Conservation (phyloP, 768 basidiomycete genomes). For the Pulveroboletus sp. region DNA sequence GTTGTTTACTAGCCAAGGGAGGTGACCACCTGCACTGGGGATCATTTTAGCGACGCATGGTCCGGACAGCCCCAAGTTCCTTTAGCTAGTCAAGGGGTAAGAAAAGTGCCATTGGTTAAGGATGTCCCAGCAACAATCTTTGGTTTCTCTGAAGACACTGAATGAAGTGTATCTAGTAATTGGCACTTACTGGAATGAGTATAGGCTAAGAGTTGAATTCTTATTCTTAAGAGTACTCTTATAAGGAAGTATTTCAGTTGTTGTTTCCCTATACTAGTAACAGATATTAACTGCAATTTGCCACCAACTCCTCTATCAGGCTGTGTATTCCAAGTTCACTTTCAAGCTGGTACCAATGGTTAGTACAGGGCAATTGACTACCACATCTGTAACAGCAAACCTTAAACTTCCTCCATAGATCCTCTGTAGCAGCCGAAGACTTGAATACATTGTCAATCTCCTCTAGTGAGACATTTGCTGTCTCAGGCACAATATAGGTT, state of each 20-base stretch:
- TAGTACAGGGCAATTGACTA: neutral
- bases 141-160: neutral
- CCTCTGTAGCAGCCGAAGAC: constrained; percentile 53
- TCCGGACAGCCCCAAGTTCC: constrained; percentile 35
- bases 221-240: neutral
- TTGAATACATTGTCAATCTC: constrained; percentile 70
- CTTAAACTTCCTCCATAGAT: constrained; percentile 46
- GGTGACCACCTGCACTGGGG: constrained; percentile 26
- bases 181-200: neutral
- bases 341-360: constrained; percentile 44
- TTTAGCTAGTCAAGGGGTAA: constrained; percentile 24
- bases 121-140: too few species aligned
- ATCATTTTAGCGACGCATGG: constrained; percentile 25
- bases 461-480: constrained; percentile 69
- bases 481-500: constrained; percentile 67
- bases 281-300: constrained; percentile 7
- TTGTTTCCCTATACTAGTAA: neutral
- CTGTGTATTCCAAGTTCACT: constrained; percentile 48
- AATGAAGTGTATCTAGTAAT: neutral
- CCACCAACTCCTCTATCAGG: constrained; percentile 38
- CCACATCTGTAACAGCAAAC: constrained; percentile 29
- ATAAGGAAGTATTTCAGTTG: neutral
- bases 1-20: neutral
- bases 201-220: neutral
- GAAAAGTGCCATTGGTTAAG: constrained; percentile 17